Evolutionary conservation across 768 basidiomycete species (phyloP), one percentile per base, ranked within the genome.

Genomic region (Lentinula sp.): DNA sequence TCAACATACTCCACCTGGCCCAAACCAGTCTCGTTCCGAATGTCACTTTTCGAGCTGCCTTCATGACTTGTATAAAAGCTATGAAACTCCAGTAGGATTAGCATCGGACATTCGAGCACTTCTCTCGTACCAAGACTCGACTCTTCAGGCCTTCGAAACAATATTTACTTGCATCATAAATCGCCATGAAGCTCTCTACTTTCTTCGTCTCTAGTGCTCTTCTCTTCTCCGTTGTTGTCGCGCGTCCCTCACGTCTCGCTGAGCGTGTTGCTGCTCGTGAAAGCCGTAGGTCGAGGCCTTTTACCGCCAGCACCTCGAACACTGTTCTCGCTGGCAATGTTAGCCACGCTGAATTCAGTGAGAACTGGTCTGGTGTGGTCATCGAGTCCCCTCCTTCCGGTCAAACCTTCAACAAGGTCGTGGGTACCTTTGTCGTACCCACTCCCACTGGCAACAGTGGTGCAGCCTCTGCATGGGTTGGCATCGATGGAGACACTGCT

Each of bases 401-500:
- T 11, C 61, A 49, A 40, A 49, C 61, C 13, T 62, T 62, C 43
- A 62, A 11, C 42, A 42, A 40, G 32, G 53, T 62, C 11, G 23
- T 21, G 13, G 61, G 61, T 10, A 62, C 61, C 21, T 62, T 62
- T 54, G 40, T 42, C 16, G 60, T 61, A 11, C 60, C 60, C 13
- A 61, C 37, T 6, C 50, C 52, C 40, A 15, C 42, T 23, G 56
- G 58, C 35, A 59, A 50, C 18, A 57, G 37, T 28, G 42, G 58
- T 34, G 45, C 61, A n/a, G 61, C 54, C 21, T 62, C 61, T 21
- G 61, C 61, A 13, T 62, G 61, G 61, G 61, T 62, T 46, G 61
- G 61, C 15, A 62, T 62, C 31, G 61, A 62, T 18, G 61, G 61
- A 43, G 61, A 62, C 61, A 62, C 61, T 49, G 40, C 40, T 5